A percentile compares a stretch with the other conserved stretches of the same genome.
These are phyloP conservation scores for Aspergillus luchuensis DNA, from an alignment of 2,329 filamentous ascomycete species.

Conservation along the genomic window DNA sequence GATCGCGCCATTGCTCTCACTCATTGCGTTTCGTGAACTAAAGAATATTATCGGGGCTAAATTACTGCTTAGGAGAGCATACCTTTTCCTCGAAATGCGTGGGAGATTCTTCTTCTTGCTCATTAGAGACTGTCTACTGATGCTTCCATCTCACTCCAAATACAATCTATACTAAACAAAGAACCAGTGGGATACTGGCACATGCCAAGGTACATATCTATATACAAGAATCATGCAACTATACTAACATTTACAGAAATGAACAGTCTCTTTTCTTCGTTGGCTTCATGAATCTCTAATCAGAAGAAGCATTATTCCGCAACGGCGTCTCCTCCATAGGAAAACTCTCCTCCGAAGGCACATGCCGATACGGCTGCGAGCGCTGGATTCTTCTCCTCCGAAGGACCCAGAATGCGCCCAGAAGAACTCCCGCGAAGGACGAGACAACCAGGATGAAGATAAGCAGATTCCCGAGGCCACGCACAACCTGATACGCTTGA, in stretches of 20 bases:
- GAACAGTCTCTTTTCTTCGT: neutral
- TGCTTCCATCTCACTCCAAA: no score
- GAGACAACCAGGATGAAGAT: neutral
- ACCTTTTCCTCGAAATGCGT: no score
- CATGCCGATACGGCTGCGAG: neutral
- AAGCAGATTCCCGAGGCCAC: neutral
- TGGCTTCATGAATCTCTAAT: neutral
- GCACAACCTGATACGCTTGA: neutral
- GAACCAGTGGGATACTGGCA: no score
- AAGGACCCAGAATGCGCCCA: neutral
- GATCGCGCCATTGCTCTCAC: no score
- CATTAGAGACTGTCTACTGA: no score
- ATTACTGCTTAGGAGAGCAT: no score
- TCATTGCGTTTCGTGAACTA: no score
- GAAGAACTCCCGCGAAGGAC: neutral
- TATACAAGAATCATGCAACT: neutral
- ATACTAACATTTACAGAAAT: neutral
- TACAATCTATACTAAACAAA: no score
- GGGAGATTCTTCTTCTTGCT: no score
- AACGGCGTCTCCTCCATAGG: neutral
- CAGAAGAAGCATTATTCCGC: neutral
- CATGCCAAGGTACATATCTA: no score
- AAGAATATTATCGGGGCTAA: no score
- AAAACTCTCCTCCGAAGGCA: conserved; percentile 1
- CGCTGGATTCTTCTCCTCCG: neutral